These are phyloP conservation scores for Heterobasidion irregulare DNA, from an alignment of 1,284 basidiomycete species.

Conservation along the genomic window DNA sequence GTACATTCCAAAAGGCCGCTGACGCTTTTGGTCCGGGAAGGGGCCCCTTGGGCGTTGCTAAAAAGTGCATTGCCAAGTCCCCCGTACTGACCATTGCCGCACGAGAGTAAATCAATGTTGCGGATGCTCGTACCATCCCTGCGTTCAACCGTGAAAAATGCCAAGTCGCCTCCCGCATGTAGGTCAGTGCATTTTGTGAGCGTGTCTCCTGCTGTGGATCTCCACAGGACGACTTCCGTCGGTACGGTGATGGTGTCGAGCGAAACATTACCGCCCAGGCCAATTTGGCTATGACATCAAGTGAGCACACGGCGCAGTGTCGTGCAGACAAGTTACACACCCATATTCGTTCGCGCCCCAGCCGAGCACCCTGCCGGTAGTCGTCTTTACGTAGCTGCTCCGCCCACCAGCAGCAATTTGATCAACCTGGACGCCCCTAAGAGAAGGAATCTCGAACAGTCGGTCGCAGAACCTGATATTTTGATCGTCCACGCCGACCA, in stretches of 20 bases:
- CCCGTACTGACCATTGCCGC: slow-evolving; percentile 82
- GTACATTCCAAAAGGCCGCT: slow-evolving; percentile 82
- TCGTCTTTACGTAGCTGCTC: slow-evolving; percentile 67
- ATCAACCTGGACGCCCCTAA: slow-evolving; percentile 55
- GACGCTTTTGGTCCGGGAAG: slow-evolving; percentile 72
- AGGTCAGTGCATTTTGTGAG: slow-evolving; percentile 58
- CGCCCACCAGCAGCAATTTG: slow-evolving; percentile 73
- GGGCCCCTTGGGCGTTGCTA: slow-evolving; percentile 67
- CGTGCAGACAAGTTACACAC: slow-evolving; percentile 24
- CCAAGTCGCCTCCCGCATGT: slow-evolving; percentile 68
- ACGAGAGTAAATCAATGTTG: slow-evolving; percentile 69
- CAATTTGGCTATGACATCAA: slow-evolving; percentile 56
- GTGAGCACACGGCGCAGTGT: neutral
- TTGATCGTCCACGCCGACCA: slow-evolving; percentile 31
- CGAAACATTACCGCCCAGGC: slow-evolving; percentile 64
- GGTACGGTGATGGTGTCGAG: slow-evolving; percentile 76
- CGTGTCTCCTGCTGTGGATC: slow-evolving; percentile 44
- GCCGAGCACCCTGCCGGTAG: slow-evolving; percentile 73
- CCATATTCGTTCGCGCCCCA: slow-evolving; percentile 87
- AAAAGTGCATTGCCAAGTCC: slow-evolving; percentile 80
- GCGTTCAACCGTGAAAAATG: slow-evolving; percentile 73
- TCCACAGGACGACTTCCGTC: slow-evolving; percentile 76
- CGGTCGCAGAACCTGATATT: slow-evolving; percentile 66
- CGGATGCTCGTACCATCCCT: slow-evolving; percentile 27
- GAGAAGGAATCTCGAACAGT: slow-evolving; percentile 75